Evolutionary conservation across 495 filamentous ascomycete genomes (phyloP), one percentile per base, ranked within the genome.

Genomic region (Lasiosphaeria ovina): DNA sequence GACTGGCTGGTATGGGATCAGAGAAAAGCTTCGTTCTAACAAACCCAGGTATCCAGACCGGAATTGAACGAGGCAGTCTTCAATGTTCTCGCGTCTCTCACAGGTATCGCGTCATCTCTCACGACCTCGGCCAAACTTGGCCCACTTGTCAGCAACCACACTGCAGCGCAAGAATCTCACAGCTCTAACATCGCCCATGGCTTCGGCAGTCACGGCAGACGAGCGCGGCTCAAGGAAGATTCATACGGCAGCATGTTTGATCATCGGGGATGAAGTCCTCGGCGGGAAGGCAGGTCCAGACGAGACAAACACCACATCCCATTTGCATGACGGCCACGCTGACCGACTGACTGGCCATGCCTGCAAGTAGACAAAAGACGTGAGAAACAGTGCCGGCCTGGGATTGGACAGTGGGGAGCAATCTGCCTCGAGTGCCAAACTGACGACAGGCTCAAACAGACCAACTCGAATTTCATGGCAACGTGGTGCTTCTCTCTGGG

Each of bases 261-360:
- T 98, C 63, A 98, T 98, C 64, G 94, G 94, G 24, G 93, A 98
- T 74, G 94, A 98, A 70, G 90, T 98, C 4, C 81, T 98, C 3
- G 91, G 91, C n/a, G 94, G 94, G 62, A 98, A 98, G 88, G 93
- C 90, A 68, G 49, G 76, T 69, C 33, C 2, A 33, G 8, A 47
- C 33, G 32, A 55, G 7, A 16, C 4, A 7, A 24, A 24, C 24
- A 24, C 24, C 24, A 24, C 24, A 24, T 24, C 24, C 24, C 24
- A 2, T 24, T 24, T 24, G 24, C 24, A 24, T 24, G 24, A 24
- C 24, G 24, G 24, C 24, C 24, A 24, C 24, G 24, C 24, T 33
- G 35, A 11, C 3, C 38, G 14, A 24, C 6, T 35, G 36, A n/a
- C 10, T 24, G 3, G 51, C 11, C 33, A 3, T 12, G 17, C 5